phyloP scores from a whole-genome alignment of 1,284 basidiomycete genomes.

The Clitocybe nebularis region DNA sequence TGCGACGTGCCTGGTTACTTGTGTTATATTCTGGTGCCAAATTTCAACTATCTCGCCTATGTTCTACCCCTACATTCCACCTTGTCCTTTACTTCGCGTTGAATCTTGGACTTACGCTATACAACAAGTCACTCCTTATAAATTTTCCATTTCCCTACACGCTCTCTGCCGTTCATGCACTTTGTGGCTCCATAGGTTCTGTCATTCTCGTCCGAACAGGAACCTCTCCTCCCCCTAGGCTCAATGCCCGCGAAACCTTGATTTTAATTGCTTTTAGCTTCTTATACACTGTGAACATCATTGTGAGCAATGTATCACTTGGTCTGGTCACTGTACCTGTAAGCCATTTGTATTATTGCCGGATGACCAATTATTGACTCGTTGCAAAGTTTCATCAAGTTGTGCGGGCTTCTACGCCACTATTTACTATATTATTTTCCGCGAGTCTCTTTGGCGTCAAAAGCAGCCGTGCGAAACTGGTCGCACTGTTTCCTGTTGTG shows the following conservation, averaged over 20 bases:
- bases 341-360: slow-evolving; percentile 28
- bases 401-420: slow-evolving; percentile 85
- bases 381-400: slow-evolving; percentile 84
- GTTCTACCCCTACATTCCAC: slow-evolving; percentile 40
- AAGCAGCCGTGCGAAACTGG: slow-evolving; percentile 55
- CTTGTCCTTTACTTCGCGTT: slow-evolving; percentile 81
- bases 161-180: slow-evolving; percentile 80
- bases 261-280: slow-evolving; percentile 78
- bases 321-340: slow-evolving; percentile 89
- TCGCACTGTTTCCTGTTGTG: slow-evolving; percentile 84
- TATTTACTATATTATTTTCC: slow-evolving; percentile 84
- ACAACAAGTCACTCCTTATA: slow-evolving; percentile 88
- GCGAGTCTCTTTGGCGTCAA: slow-evolving; percentile 49
- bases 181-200: slow-evolving; percentile 84
- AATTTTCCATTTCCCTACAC: slow-evolving; percentile 93
- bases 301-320: slow-evolving; percentile 86
- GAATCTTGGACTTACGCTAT: slow-evolving; percentile 87
- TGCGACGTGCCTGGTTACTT: slow-evolving; percentile 21
- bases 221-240: slow-evolving; percentile 19
- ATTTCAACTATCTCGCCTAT: slow-evolving; percentile 8
- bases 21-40: slow-evolving; percentile 5
- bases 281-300: slow-evolving; percentile 89
- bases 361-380: not conserved
- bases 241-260: slow-evolving; percentile 47
- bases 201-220: slow-evolving; percentile 50